A percentile compares a stretch with the other conserved stretches of the same genome.
phyloP scores from a whole-genome alignment of 2,329 filamentous ascomycete genomes.

The Aspergillus proliferans region DNA sequence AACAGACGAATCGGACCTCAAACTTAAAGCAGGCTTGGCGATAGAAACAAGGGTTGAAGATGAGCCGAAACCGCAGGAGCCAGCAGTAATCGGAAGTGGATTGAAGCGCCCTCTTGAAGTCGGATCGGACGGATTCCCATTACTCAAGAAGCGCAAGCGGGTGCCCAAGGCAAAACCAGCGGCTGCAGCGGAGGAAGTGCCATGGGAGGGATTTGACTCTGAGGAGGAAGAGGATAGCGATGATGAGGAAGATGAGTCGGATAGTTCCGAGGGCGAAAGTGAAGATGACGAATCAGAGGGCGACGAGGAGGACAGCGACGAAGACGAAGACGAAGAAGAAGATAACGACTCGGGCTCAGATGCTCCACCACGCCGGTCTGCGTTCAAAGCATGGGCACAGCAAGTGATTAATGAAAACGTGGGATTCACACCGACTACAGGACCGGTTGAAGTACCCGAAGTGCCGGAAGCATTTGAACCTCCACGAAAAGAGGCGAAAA shows the following conservation, averaged over 20 bases:
- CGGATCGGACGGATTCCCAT: conserved; percentile 70
- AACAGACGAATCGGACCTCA: conserved; percentile 27
- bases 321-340: conserved; percentile 23
- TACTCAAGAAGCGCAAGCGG: conserved; percentile 77
- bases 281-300: conserved; percentile 18
- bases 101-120: conserved; percentile 80
- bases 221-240: conserved; percentile 40
- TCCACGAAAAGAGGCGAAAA: conserved; percentile 28
- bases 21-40: conserved; percentile 14
- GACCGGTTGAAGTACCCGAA: conserved; percentile 19
- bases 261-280: conserved; percentile 14
- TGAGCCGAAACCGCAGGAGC: conserved; percentile 42
- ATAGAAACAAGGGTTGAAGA: conserved; percentile 29
- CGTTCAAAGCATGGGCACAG: conserved; percentile 91
- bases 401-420: conserved; percentile 78
- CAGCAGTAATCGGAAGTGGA: conserved; percentile 56
- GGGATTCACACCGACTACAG: conserved; percentile 54
- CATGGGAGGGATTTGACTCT: conserved; percentile 42
- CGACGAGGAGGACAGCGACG: conserved; percentile 9
- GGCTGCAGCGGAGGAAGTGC: conserved; percentile 31
- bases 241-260: conserved; percentile 15
- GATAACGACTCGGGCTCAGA: conserved; percentile 10
- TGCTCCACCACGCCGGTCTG: conserved; percentile 46
- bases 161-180: conserved; percentile 46
- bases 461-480: conserved; percentile 22